Evolutionary conservation across 2,329 filamentous ascomycete species (phyloP).

Genomic region (Ustilaginoidea virens): DNA sequence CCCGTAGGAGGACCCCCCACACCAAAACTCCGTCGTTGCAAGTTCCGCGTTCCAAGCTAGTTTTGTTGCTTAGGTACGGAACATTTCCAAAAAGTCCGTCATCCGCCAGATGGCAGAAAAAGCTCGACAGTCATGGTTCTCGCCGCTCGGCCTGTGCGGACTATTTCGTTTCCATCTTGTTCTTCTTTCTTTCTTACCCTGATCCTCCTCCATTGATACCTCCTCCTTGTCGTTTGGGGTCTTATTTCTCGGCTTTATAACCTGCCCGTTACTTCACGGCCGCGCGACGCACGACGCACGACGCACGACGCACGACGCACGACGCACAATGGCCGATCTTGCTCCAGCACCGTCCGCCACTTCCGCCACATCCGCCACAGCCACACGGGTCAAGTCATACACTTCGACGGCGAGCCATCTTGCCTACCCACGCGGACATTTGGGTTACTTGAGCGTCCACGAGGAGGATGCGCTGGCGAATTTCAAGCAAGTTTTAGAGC

Average conservation of each 20-base stretch:
- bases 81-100: slow-evolving; percentile 2
- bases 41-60: slow-evolving; percentile 1
- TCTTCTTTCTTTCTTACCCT: too few relatives aligned
- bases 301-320: neutral
- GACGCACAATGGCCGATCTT: slow-evolving; percentile 12
- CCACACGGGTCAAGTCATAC: slow-evolving; percentile 14
- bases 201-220: too few relatives aligned
- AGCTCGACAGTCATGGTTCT: too few relatives aligned
- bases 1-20: too few relatives aligned
- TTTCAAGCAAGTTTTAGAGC: slow-evolving; percentile 55
- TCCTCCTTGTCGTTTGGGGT: too few relatives aligned
- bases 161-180: too few relatives aligned
- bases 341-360: slow-evolving; percentile 8
- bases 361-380: slow-evolving; percentile 9
- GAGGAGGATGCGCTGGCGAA: slow-evolving; percentile 52
- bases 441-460: slow-evolving; percentile 56
- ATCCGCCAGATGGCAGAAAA: too few relatives aligned
- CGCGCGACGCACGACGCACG: too few relatives aligned
- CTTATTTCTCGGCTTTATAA: too few relatives aligned
- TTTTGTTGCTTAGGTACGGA: too few relatives aligned
- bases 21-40: slow-evolving; percentile 1
- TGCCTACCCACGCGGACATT: slow-evolving; percentile 61
- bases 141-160: too few relatives aligned
- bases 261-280: too few relatives aligned
- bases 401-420: slow-evolving; percentile 19